Evolutionary conservation across 2,329 filamentous ascomycete genomes (phyloP).

Genomic region (Pseudogymnoascus sp.): DNA sequence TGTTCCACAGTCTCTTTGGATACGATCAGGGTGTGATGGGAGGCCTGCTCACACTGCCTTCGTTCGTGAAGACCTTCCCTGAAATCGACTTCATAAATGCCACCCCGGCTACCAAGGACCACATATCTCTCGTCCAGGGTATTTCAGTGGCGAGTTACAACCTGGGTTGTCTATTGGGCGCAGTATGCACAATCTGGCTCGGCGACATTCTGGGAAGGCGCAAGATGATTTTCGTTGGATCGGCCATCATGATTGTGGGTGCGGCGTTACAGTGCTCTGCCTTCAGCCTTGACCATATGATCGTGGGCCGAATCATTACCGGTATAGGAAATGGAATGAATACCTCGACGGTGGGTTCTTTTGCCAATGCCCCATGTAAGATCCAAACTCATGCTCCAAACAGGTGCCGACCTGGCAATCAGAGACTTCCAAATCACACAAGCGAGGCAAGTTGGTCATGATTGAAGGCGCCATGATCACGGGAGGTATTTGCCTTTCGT

Average conservation of each 20-base stretch:
- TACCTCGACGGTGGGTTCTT: conserved; percentile 33
- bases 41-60: conserved; percentile 57
- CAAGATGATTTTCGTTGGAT: conserved; percentile 48
- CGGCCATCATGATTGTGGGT: conserved; percentile 49
- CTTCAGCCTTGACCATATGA: conserved; percentile 43
- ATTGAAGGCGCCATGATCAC: conserved; percentile 51
- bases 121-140: conserved; percentile 29
- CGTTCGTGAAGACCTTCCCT: conserved; percentile 48
- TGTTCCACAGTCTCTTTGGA: conserved; percentile 34
- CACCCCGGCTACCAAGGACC: conserved; percentile 4
- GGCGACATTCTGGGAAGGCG: conserved; percentile 50
- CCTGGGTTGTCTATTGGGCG: conserved; percentile 49
- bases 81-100: conserved; percentile 36
- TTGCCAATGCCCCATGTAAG: not conserved
- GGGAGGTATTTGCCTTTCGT: conserved; percentile 47
- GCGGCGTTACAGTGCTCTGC: conserved; percentile 36
- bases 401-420: conserved; percentile 50
- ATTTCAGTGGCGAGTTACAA: conserved; percentile 50
- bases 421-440: conserved; percentile 48
- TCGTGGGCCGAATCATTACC: conserved; percentile 41
- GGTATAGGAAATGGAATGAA: conserved; percentile 45
- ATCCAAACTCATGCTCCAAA: not conserved
- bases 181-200: conserved; percentile 38
- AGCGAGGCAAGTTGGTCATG: conserved; percentile 53
- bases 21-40: conserved; percentile 69